Base-by-base conservation (phyloP, 2,329 filamentous ascomycete species). In the Pseudopithomyces maydicus region DNA sequence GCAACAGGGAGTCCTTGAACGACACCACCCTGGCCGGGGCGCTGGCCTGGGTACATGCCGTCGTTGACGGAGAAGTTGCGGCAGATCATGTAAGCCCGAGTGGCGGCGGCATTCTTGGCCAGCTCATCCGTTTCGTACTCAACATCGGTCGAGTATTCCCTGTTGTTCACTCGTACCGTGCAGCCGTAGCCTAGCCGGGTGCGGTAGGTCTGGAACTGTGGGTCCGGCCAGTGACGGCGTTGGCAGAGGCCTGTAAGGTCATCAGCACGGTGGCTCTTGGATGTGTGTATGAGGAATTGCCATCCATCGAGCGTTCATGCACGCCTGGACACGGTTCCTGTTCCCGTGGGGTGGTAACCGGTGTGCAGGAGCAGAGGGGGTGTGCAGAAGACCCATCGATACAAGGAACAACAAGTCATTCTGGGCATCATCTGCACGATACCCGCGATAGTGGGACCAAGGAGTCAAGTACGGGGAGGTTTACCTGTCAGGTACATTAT, bases 21-120 rank as follows among this genome's bases (percentile, higher is more conserved):
- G 20, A 84, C 78, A 19, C 77, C 76, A 75, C 81, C 64, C 75
- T 84, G 73, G 75, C 84, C 75, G 70, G 83, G 79, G 74, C 84
- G 63, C 77, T 86, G 68, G 66, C 83, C 71, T 72, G 80, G 86
- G 62, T 85, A 86, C 92, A 96, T 97, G 74, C 94, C 94, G 69
- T 96, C 92, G 74, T 97, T 97, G 77, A 96, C 91, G 54, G 92
- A 96, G 80, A 97, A 97, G 83, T 97, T 97, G 63, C 92, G 90
- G 82, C 94, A 97, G 66, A 97, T 95, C 87, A 97, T 94, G 79
- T 97, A 98, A 56, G 94, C 94, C 61, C 92, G 90, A 86, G 96
- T 96, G 58, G 94, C 94, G 23, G 94, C 94, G 70, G 94, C 95
- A 77, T 98, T 93, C 73, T 92, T 91, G 45, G 94, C 94, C 64